Percentiles rank a stretch among this genome's conserved stretches.
Evolutionary conservation across 2,329 filamentous ascomycete species (phyloP).

Genomic region (Sordariomycetes sp.): DNA sequence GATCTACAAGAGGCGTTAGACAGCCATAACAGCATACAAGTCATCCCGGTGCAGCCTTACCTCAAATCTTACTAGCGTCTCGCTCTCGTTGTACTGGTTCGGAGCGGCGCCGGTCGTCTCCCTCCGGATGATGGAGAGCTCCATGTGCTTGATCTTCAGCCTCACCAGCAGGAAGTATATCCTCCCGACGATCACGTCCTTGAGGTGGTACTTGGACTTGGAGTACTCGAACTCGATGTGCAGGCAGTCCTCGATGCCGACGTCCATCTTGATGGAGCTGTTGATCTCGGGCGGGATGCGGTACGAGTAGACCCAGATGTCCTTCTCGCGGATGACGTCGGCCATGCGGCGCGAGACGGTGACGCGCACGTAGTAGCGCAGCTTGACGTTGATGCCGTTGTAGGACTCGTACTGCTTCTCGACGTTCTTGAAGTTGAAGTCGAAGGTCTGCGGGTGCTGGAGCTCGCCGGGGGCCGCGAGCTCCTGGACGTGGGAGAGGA

Average conservation of each 20-base stretch:
- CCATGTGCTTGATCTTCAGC: constrained; percentile 99
- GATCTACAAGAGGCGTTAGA: constrained; percentile 43
- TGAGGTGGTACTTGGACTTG: constrained; percentile 98
- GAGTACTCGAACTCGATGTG: constrained; percentile 99
- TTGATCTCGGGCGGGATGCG: constrained; percentile 97
- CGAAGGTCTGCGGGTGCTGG: constrained; percentile 95
- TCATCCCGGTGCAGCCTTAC: constrained; percentile 28
- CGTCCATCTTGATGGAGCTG: constrained; percentile 99
- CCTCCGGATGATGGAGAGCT: constrained; percentile 90
- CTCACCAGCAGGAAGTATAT: constrained; percentile 97
- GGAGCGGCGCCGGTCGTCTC: constrained; percentile 95
- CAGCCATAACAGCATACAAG: not conserved
- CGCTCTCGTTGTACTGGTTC: constrained; percentile 99
- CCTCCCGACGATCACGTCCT: constrained; percentile 95
- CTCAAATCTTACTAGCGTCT: constrained; percentile 95
- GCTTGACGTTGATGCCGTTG: constrained; percentile 98
- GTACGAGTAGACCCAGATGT: constrained; percentile 99
- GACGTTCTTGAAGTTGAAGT: constrained; percentile 99
- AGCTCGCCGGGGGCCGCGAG: constrained; percentile 94
- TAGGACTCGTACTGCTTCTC: constrained; percentile 99
- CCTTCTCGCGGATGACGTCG: constrained; percentile 96
- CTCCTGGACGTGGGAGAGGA: constrained; percentile 93
- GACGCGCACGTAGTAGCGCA: constrained; percentile 95
- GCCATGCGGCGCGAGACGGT: constrained; percentile 96
- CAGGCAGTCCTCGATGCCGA: constrained; percentile 96